These are phyloP conservation scores for Heterobasidion occidentale DNA, from an alignment of 1,284 basidiomycete genomes.

Conservation along the genomic window DNA sequence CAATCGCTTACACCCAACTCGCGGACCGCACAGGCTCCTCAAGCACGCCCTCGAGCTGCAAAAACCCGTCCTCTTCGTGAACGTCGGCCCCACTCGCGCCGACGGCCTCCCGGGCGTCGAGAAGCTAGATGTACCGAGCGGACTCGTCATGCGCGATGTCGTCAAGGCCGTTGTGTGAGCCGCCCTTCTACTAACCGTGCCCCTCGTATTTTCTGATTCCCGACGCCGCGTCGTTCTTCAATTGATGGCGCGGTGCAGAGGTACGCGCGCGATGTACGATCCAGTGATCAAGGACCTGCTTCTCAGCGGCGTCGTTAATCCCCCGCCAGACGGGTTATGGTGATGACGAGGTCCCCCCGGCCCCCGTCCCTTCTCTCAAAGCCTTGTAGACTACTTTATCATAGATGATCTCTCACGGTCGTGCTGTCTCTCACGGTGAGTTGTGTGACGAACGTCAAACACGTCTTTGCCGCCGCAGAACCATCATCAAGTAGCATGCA, in stretches of 20 bases:
- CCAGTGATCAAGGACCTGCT: conserved; percentile 40
- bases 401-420: too few relatives aligned
- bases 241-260: conserved; percentile 21
- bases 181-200: neutral
- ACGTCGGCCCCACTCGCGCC: conserved; percentile 80
- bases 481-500: too few relatives aligned
- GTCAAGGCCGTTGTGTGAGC: conserved; percentile 49
- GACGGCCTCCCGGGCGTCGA: conserved; percentile 68
- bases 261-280: conserved; percentile 30
- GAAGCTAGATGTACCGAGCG: conserved; percentile 70
- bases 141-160: conserved; percentile 59
- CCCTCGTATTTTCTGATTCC: neutral
- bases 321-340: conserved; percentile 28
- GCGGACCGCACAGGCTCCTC: conserved; percentile 44
- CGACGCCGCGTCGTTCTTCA: neutral
- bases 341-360: neutral
- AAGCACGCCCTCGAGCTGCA: conserved; percentile 69
- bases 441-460: neutral
- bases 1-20: neutral
- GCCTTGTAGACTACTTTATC: neutral
- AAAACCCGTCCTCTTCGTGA: conserved; percentile 77
- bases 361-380: neutral
- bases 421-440: neutral
- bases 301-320: conserved; percentile 43
- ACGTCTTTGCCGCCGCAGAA: neutral